Evolutionary conservation across 805 yeast genomes (phyloP).

Genomic region (Kurtzmaniella fragi): DNA sequence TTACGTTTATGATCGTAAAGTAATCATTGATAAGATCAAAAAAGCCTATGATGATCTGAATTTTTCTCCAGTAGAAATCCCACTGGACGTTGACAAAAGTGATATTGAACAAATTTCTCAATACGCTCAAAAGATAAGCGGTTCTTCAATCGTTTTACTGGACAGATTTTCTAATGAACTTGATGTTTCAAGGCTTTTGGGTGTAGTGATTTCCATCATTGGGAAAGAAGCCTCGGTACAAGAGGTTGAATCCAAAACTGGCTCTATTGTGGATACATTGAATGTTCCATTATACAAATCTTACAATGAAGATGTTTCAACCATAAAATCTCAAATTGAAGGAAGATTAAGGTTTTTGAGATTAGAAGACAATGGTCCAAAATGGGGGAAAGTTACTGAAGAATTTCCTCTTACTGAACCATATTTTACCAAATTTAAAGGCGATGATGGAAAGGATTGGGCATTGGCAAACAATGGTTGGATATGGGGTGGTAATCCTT

Average conservation of each 20-base stretch:
- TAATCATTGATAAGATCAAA: constrained; percentile 35
- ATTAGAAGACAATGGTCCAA: constrained; percentile 78
- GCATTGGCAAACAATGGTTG: constrained; percentile 94
- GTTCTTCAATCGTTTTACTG: constrained; percentile 38
- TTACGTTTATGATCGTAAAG: constrained; percentile 62
- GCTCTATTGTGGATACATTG: constrained; percentile 64
- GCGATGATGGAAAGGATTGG: constrained; percentile 50
- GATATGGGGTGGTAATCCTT: constrained; percentile 97
- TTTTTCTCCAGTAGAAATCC: constrained; percentile 35
- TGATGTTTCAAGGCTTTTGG: constrained; percentile 46
- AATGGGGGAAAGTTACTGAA: constrained; percentile 54
- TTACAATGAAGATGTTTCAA: constrained; percentile 68
- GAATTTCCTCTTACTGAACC: constrained; percentile 70
- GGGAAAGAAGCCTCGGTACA: constrained; percentile 20
- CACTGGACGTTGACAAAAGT: constrained; percentile 32
- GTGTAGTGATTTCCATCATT: constrained; percentile 37
- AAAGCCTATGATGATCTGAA: constrained; percentile 26
- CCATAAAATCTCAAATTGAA: constrained; percentile 62
- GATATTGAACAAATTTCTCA: constrained; percentile 42
- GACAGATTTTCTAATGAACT: constrained; percentile 52
- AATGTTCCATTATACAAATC: constrained; percentile 66
- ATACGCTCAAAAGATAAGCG: constrained; percentile 42
- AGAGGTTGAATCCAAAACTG: constrained; percentile 31
- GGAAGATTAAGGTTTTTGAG: constrained; percentile 76
- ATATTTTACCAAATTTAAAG: constrained; percentile 73